phyloP scores from a whole-genome alignment of 148 eudicot genomes.

The Oxyria digyna region DNA sequence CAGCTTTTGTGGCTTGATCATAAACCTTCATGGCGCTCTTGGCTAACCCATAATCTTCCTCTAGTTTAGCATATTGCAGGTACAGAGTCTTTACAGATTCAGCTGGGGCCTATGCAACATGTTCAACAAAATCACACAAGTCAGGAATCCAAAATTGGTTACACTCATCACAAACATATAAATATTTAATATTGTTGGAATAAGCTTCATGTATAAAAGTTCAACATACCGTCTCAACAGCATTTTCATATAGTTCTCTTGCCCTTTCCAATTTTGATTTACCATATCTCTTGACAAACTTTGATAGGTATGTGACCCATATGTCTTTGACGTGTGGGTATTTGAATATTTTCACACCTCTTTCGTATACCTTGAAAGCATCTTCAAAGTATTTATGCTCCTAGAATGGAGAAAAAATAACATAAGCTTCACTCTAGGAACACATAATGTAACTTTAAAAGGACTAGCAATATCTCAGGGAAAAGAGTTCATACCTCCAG shows the following conservation, averaged over 20 bases:
- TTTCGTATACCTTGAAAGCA: conserved; percentile 92
- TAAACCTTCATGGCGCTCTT: conserved; percentile 89
- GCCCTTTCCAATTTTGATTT: conserved; percentile 76
- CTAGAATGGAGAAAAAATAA: conserved; percentile 22
- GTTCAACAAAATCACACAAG: too few relatives aligned
- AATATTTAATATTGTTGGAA: too few relatives aligned
- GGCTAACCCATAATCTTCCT: conserved; percentile 88
- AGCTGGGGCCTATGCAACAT: conserved; percentile 61
- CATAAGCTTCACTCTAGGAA: conserved; percentile 1
- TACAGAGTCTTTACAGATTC: conserved; percentile 72
- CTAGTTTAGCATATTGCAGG: conserved; percentile 85
- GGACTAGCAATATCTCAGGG: background rate
- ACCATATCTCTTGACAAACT: conserved; percentile 86
- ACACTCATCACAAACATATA: too few relatives aligned
- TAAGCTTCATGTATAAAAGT: background rate
- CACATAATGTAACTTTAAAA: background rate
- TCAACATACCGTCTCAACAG: conserved; percentile 66
- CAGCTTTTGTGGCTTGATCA: conserved; percentile 81
- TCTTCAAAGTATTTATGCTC: conserved; percentile 92
- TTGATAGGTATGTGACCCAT: conserved; percentile 84
- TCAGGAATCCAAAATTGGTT: too few relatives aligned
- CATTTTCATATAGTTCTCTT: conserved; percentile 86
- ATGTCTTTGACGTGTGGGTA: conserved; percentile 95
- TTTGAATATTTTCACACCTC: conserved; percentile 92
- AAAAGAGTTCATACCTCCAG: conserved; percentile 45